Conservation (phyloP, 2,329 filamentous ascomycete genomes). For the Trichoderma harzianum region DNA sequence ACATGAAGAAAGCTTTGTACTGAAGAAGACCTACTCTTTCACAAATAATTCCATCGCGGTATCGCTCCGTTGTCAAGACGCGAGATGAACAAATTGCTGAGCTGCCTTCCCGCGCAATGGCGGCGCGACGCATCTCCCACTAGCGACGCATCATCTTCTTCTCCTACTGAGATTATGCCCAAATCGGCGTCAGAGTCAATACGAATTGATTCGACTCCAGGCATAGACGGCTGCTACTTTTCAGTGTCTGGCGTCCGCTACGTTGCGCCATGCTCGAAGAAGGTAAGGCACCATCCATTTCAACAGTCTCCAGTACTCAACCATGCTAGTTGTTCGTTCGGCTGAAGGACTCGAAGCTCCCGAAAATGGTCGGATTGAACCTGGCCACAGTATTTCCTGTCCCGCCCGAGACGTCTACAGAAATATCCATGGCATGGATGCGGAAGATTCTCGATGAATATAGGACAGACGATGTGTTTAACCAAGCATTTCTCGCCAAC, state of each 20-base stretch:
- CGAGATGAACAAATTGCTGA: not conserved
- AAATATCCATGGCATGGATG: not conserved
- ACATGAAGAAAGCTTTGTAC: not conserved
- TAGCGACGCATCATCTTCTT: no score
- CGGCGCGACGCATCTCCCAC: not conserved
- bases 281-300: not conserved
- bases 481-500: not conserved
- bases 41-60: not conserved
- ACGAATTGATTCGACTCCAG: not conserved
- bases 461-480: not conserved
- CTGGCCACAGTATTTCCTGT: not conserved
- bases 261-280: not conserved
- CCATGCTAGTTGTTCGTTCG: not conserved
- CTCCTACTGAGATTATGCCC: not conserved
- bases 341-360: not conserved
- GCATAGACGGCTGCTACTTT: not conserved
- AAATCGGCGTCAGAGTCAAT: not conserved
- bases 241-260: not conserved
- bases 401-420: fast-evolving
- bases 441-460: not conserved
- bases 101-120: not conserved
- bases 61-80: not conserved
- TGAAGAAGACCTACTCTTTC: not conserved
- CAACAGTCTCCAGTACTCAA: not conserved
- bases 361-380: not conserved